Evolutionary conservation across 148 eudicot genomes (phyloP).

Genomic region (Heliosperma pusillum): DNA sequence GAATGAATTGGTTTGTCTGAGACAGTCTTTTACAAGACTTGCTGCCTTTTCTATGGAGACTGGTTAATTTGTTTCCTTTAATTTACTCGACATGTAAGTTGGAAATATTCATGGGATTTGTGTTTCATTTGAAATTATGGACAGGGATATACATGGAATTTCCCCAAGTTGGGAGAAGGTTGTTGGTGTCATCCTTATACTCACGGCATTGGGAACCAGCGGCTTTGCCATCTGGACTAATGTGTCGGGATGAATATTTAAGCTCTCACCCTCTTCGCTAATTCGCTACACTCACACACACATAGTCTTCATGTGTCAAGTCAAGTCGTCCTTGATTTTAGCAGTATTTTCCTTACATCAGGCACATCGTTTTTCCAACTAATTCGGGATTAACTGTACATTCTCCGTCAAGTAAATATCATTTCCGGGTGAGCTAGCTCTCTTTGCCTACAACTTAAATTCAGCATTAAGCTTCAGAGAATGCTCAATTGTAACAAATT

Average conservation of each 20-base stretch:
- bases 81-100: too few relatives aligned
- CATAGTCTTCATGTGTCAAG: background rate
- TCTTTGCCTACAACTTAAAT: background rate
- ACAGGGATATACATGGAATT: conserved; percentile 73
- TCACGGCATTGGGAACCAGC: conserved; percentile 56
- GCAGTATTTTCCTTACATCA: background rate
- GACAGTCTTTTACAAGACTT: background rate
- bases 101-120: background rate
- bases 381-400: conserved; percentile 15
- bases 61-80: background rate
- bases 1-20: background rate
- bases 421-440: conserved; percentile 1
- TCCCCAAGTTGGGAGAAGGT: conserved; percentile 46
- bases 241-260: conserved; percentile 30
- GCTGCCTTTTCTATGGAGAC: background rate
- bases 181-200: conserved; percentile 44
- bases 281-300: background rate
- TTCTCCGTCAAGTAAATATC: conserved; percentile 9
- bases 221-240: conserved; percentile 47
- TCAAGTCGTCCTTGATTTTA: background rate
- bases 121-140: background rate
- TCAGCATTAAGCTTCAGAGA: background rate
- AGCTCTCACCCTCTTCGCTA: background rate
- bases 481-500: conserved; percentile 1
- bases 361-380: background rate